These are phyloP conservation scores for Sarocladium kiliense DNA, from an alignment of 2,329 filamentous ascomycete genomes.

Conservation along the genomic window DNA sequence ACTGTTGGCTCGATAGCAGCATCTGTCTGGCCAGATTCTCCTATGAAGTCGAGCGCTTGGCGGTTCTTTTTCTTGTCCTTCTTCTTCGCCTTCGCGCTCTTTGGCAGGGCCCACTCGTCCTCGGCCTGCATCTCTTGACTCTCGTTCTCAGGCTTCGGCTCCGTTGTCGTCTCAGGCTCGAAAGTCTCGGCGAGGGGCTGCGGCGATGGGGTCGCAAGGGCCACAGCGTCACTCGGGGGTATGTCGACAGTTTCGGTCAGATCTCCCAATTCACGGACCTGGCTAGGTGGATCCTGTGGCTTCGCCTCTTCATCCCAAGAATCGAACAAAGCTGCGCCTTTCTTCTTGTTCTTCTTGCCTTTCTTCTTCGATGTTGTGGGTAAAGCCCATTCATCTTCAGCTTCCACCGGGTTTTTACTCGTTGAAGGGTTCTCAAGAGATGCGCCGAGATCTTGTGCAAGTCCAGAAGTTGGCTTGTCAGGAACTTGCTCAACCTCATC, in stretches of 20 bases:
- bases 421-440: not conserved
- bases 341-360: conserved; percentile 19
- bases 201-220: too few relatives aligned
- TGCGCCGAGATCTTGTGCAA: not conserved
- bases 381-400: conserved; percentile 9
- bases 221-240: too few relatives aligned
- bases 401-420: not conserved
- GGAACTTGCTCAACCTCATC: too few relatives aligned
- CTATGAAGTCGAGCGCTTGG: not conserved
- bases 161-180: not conserved
- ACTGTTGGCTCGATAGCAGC: too few relatives aligned
- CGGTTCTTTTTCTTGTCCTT: conserved; percentile 1
- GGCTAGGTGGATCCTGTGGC: not conserved
- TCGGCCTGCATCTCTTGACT: conserved; percentile 12
- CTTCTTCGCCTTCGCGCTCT: conserved; percentile 12
- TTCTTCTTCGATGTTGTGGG: conserved; percentile 20
- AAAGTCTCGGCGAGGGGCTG: too few relatives aligned
- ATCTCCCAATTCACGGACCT: not conserved
- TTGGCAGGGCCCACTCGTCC: conserved; percentile 14
- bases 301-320: not conserved
- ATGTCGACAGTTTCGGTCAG: not conserved
- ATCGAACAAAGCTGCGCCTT: not conserved
- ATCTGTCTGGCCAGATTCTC: too few relatives aligned
- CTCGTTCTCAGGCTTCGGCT: not conserved
- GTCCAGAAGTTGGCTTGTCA: not conserved